Percentiles rank a stretch among this genome's conserved stretches.
phyloP scores from a whole-genome alignment of 2,329 filamentous ascomycete species.

The Diaporthe sp. region DNA sequence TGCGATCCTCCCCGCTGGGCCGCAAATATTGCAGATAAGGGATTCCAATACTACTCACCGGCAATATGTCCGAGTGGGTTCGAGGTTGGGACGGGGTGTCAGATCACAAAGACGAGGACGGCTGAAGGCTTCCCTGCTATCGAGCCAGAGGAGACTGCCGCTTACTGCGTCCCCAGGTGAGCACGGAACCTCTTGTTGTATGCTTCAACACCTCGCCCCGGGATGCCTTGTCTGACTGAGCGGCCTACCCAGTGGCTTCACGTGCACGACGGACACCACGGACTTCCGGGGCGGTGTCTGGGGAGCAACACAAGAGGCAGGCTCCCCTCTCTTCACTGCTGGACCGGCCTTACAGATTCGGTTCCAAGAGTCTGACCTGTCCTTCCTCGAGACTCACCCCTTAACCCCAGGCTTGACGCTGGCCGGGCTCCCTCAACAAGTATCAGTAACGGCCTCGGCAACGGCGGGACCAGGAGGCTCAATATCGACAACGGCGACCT shows the following conservation, averaged over 20 bases:
- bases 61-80: constrained; percentile 55
- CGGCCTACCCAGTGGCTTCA: constrained; percentile 46
- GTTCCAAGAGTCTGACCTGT: constrained; percentile 51
- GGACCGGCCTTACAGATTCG: constrained; percentile 55
- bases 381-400: constrained; percentile 52
- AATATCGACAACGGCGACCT: neutral
- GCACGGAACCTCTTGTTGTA: constrained; percentile 10
- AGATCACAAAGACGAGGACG: constrained; percentile 45
- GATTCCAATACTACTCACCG: constrained; percentile 56
- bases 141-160: constrained; percentile 47
- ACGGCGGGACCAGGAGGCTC: neutral
- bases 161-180: constrained; percentile 47
- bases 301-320: constrained; percentile 43
- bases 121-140: constrained; percentile 49
- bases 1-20: constrained; percentile 54
- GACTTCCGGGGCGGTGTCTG: constrained; percentile 55
- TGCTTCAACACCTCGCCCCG: constrained; percentile 18
- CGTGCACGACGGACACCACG: constrained; percentile 55
- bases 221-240: constrained; percentile 18
- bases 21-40: constrained; percentile 49
- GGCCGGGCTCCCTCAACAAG: neutral
- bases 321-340: constrained; percentile 45
- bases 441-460: neutral
- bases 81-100: constrained; percentile 48
- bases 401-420: constrained; percentile 49